These are phyloP conservation scores for Sporothrix euskadiensis DNA, from an alignment of 2,329 filamentous ascomycete genomes.

Conservation along the genomic window DNA sequence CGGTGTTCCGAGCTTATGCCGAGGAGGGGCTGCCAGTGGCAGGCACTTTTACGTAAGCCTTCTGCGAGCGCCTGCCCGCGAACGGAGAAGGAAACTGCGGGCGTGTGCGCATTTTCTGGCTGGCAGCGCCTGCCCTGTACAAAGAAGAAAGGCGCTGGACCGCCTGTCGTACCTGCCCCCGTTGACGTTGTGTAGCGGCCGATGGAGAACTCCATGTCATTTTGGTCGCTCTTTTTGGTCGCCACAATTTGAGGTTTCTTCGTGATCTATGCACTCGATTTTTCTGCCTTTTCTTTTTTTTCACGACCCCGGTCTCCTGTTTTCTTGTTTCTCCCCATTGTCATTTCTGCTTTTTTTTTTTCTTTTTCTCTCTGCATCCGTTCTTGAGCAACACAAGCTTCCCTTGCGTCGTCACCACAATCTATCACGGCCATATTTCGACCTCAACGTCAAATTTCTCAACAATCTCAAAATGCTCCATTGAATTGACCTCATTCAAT, in stretches of 20 bases:
- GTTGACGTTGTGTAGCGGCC: constrained; percentile 3
- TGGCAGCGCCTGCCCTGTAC: not conserved
- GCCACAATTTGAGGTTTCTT: constrained; percentile 14
- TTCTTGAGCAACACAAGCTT: not conserved
- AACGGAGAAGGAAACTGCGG: constrained; percentile 7
- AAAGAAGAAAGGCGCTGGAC: not conserved
- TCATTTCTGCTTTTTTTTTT: not conserved
- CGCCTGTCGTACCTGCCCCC: not conserved
- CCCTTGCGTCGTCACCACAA: not conserved
- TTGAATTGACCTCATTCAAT: constrained; percentile 1
- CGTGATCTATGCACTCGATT: constrained; percentile 4
- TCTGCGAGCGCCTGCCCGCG: not conserved
- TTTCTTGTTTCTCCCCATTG: not conserved
- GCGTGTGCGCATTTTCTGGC: constrained; percentile 14
- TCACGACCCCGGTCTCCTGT: not conserved
- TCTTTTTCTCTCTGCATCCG: not conserved
- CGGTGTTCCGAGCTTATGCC: constrained; percentile 19
- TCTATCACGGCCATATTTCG: not conserved
- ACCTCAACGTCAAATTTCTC: not conserved
- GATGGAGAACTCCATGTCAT: not conserved
- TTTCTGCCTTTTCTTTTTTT: not conserved
- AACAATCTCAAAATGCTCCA: constrained; percentile 5
- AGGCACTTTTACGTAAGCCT: constrained; percentile 21
- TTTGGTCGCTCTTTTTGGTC: not conserved
- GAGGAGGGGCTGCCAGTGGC: not conserved